phyloP scores from a whole-genome alignment of 768 basidiomycete species.

The Coprinellus aureogranulatus region DNA sequence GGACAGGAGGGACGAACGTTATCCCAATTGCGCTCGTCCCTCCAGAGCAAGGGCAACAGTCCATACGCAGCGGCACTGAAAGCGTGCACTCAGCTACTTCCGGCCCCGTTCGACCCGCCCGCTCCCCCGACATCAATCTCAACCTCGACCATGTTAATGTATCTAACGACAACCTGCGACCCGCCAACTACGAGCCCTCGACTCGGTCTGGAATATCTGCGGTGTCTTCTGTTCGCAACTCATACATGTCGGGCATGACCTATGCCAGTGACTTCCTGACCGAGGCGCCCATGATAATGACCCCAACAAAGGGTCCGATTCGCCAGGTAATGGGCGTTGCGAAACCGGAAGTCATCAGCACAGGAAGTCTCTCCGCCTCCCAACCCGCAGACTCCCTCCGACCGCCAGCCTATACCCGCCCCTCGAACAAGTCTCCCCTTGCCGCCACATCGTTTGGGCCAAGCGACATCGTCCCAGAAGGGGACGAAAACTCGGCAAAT shows the following conservation, averaged over 20 bases:
- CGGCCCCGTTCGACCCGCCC: slow-evolving; percentile 53
- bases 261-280: slow-evolving; percentile 77
- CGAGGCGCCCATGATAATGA: slow-evolving; percentile 81
- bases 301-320: slow-evolving; percentile 59
- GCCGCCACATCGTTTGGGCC: slow-evolving; percentile 73
- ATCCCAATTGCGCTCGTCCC: slow-evolving; percentile 82
- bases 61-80: slow-evolving; percentile 26
- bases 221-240: slow-evolving; percentile 50
- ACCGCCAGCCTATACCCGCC: slow-evolving; percentile 41
- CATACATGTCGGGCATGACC: slow-evolving; percentile 73
- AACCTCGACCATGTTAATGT: slow-evolving; percentile 64
- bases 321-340: slow-evolving; percentile 74
- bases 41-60: slow-evolving; percentile 45
- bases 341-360: slow-evolving; percentile 75
- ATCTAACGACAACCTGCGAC: slow-evolving; percentile 49
- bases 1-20: slow-evolving; percentile 78
- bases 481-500: slow-evolving; percentile 55
- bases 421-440: slow-evolving; percentile 58
- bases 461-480: slow-evolving; percentile 57
- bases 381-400: slow-evolving; percentile 40
- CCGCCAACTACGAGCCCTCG: slow-evolving; percentile 44
- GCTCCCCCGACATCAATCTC: slow-evolving; percentile 60
- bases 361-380: slow-evolving; percentile 41
- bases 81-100: slow-evolving; percentile 34
- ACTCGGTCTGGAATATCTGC: slow-evolving; percentile 54